A percentile compares a stretch with the other conserved stretches of the same genome.
phyloP scores from a whole-genome alignment of 768 basidiomycete species.

The Xerocomus brunneocitrinus region DNA sequence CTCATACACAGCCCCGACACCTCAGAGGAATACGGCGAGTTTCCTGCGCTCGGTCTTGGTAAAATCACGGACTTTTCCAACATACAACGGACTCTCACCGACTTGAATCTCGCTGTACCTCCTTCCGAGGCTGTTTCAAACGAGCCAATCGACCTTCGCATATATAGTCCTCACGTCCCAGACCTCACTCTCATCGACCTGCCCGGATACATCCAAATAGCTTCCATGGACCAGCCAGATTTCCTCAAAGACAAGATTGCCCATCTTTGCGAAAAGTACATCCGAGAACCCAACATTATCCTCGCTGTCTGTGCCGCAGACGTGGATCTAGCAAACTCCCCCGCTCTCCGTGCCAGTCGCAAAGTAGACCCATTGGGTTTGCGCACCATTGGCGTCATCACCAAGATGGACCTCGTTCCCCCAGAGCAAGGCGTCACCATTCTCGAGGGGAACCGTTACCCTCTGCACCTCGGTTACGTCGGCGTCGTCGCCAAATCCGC shows the following conservation, averaged over 20 bases:
- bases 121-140: conserved; percentile 87
- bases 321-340: conserved; percentile 97
- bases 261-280: conserved; percentile 88
- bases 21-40: conserved; percentile 85
- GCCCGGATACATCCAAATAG: conserved; percentile 94
- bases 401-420: conserved; percentile 97
- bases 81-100: conserved; percentile 89
- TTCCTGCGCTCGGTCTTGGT: conserved; percentile 84
- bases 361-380: conserved; percentile 93
- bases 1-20: conserved; percentile 83
- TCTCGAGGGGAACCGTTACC: conserved; percentile 86
- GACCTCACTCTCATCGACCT: conserved; percentile 97
- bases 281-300: conserved; percentile 99
- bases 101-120: conserved; percentile 92
- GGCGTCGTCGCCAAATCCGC: conserved; percentile 89
- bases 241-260: conserved; percentile 90
- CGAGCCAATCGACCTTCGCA: conserved; percentile 94
- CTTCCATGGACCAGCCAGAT: conserved; percentile 94
- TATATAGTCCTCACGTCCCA: conserved; percentile 93
- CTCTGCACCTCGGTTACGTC: conserved; percentile 95
- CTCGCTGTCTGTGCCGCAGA: conserved; percentile 99
- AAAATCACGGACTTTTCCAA: conserved; percentile 88
- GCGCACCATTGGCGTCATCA: conserved; percentile 95
- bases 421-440: conserved; percentile 80
- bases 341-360: conserved; percentile 88